These are phyloP conservation scores for Eucommia ulmoides DNA, from an alignment of 257 asterid genomes.

Conservation along the genomic window DNA sequence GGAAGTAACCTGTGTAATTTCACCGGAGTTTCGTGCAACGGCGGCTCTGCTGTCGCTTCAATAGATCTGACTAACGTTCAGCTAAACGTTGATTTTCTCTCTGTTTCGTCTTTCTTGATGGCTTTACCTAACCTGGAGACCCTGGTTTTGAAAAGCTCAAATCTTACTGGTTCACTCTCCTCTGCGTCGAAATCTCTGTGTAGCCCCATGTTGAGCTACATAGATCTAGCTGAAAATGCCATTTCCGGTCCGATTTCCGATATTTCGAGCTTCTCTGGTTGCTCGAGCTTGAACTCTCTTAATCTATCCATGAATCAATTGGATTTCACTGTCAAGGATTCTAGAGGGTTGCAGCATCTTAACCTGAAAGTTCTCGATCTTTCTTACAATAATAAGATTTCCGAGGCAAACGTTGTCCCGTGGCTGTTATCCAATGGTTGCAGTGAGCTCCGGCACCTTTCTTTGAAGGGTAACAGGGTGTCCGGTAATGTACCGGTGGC, in stretches of 20 bases:
- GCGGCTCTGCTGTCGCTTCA: conserved; percentile 34
- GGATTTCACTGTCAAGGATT: conserved; percentile 28
- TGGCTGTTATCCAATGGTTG: conserved; percentile 46
- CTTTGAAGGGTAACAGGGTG: conserved; percentile 42
- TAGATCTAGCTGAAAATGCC: conserved; percentile 76
- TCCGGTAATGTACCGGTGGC: conserved; percentile 32
- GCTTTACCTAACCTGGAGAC: conserved; percentile 36
- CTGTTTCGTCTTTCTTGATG: conserved; percentile 34
- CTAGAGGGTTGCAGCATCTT: not conserved
- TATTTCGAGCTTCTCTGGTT: conserved; percentile 33
- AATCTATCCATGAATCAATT: conserved; percentile 61
- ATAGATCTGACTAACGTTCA: conserved; percentile 43
- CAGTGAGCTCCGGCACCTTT: conserved; percentile 34
- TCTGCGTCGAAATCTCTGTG: conserved; percentile 36
- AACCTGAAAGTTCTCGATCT: conserved; percentile 50
- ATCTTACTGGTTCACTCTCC: conserved; percentile 46
- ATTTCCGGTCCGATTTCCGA: conserved; percentile 64
- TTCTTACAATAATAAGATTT: conserved; percentile 67
- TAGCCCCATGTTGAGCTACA: conserved; percentile 11
- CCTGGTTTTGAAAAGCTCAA: conserved; percentile 45
- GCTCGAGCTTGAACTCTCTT: conserved; percentile 41
- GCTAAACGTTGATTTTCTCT: conserved; percentile 38
- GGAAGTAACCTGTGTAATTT: conserved; percentile 47
- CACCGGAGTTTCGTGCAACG: conserved; percentile 48
- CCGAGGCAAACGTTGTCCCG: conserved; percentile 34